Base-by-base conservation (phyloP, 768 basidiomycete genomes). In the Lactarius evosmus region DNA sequence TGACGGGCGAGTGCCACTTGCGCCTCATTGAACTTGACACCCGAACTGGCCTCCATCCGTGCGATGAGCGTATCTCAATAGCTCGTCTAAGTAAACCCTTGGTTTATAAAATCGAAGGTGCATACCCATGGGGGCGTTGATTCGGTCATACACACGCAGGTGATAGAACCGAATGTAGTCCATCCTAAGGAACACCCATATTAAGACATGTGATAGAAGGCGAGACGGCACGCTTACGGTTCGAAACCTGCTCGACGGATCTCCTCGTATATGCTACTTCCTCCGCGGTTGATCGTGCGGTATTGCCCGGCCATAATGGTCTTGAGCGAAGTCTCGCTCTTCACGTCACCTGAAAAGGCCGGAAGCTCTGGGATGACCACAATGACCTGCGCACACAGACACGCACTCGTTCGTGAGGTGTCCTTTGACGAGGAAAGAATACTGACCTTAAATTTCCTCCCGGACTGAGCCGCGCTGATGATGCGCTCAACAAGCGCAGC, bases 141-240 rank as follows among this genome's bases (percentile, higher is more conserved):
- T 91, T 29, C 95, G 81, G 72, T 98, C 95, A 72, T 95, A 99
- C 1, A 88, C 79, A 33, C 97, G 84, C 29, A 99, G 80, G 75
- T 98, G 94, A 77, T 91, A 98, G 81, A 97, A 93, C 12, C 87
- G 83, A 69, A 97, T 90, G 72, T 89, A 95, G 62, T 95, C 87
- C 76, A 78, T 70, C n/a, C 92, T 93, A 66, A 17, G 46, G 57
- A 22, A 36, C 53, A 27, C 3, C 25, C 11, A 27, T 2, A 11
- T 51, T 2, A 17, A 38, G 30, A 27, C 22, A 53, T 34, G 25
- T 12, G 1, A 16, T 27, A 25, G 7, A 38, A 0, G 40, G 32
- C 8, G 2, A 22, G 32, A 44, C 25, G 6, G 34, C n/a, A 16
- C 27, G 72, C 88, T 67, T 69, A 91, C 89, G 91, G 91, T 36